Percentiles rank a stretch among this genome's conserved stretches.
These are phyloP conservation scores for Jaenimonas drosophilae DNA, from an alignment of 208 protist genomes.

Conservation along the genomic window DNA sequence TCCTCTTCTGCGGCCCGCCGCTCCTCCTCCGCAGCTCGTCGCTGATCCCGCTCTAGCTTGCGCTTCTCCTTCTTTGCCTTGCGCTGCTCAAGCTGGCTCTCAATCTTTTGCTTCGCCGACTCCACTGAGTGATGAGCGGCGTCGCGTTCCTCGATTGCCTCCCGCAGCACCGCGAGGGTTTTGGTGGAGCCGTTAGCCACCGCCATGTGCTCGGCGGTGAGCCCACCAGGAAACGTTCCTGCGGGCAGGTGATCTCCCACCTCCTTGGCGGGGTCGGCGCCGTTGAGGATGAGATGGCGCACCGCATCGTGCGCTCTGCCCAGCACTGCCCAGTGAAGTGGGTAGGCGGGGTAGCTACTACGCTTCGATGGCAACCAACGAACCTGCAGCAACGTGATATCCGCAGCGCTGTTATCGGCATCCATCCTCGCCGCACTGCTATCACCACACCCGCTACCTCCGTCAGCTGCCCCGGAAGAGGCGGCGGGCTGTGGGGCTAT, in stretches of 20 bases:
- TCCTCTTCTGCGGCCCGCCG: conserved; percentile 24
- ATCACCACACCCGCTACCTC: not conserved
- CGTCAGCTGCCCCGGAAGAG: not conserved
- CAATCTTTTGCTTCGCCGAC: conserved; percentile 10
- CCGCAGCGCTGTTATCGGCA: not conserved
- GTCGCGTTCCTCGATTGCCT: conserved; percentile 7
- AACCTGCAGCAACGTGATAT: conserved; percentile 6
- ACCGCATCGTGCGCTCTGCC: conserved; percentile 42
- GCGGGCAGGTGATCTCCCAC: conserved; percentile 6
- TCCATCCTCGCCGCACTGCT: not conserved
- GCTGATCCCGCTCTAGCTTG: conserved; percentile 15
- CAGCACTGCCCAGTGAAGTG: conserved; percentile 77
- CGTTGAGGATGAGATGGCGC: conserved; percentile 41
- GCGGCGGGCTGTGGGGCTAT: not conserved
- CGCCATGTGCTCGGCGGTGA: conserved; percentile 30
- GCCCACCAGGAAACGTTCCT: conserved; percentile 5
- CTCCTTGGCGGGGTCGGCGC: conserved; percentile 21
- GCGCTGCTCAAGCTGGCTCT: conserved; percentile 28
- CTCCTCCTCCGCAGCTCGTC: conserved; percentile 14
- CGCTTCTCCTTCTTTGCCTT: conserved; percentile 19
- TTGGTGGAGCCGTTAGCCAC: conserved; percentile 29
- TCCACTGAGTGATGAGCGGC: not conserved
- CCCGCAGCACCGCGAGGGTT: conserved; percentile 24
- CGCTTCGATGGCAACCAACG: conserved; percentile 52
- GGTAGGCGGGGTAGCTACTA: conserved; percentile 32